Percentiles rank a stretch among this genome's conserved stretches.
Conservation (phyloP, 2,329 filamentous ascomycete species). For the Calonectria multiphialidica region DNA sequence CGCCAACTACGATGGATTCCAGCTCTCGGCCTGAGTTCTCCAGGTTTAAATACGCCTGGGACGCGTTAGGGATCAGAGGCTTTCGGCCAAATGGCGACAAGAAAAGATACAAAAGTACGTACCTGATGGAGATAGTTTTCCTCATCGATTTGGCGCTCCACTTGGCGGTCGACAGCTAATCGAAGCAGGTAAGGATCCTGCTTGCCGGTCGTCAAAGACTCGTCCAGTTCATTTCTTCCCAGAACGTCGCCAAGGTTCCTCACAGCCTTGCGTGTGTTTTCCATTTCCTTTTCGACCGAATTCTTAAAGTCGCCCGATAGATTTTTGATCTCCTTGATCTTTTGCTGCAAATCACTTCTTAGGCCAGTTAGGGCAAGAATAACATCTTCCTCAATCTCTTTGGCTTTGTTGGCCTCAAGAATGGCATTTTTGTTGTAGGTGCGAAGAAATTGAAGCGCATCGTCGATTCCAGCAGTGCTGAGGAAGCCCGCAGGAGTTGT, state of each 20-base stretch:
- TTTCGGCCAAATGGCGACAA: background rate
- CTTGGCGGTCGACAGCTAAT: conserved; percentile 86
- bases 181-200: conserved; percentile 92
- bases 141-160: conserved; percentile 94
- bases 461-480: conserved; percentile 84
- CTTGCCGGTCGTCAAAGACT: conserved; percentile 80
- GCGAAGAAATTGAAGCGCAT: conserved; percentile 84
- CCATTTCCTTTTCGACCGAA: conserved; percentile 94
- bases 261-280: conserved; percentile 83
- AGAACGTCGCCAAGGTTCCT: conserved; percentile 85
- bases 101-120: conserved; percentile 45
- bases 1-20: conserved; percentile 95
- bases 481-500: conserved; percentile 82
- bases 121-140: conserved; percentile 97
- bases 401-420: conserved; percentile 86
- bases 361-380: conserved; percentile 88
- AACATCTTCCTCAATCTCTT: conserved; percentile 91
- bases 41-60: conserved; percentile 90
- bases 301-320: conserved; percentile 97
- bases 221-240: conserved; percentile 82
- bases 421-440: conserved; percentile 86
- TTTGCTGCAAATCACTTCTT: conserved; percentile 89
- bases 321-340: conserved; percentile 98
- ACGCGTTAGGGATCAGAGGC: background rate
- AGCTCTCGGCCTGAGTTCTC: conserved; percentile 95